Evolutionary conservation across 495 filamentous ascomycete species (phyloP), one percentile per base, ranked within the genome.

Genomic region (Hypomontagnella monticulosa): DNA sequence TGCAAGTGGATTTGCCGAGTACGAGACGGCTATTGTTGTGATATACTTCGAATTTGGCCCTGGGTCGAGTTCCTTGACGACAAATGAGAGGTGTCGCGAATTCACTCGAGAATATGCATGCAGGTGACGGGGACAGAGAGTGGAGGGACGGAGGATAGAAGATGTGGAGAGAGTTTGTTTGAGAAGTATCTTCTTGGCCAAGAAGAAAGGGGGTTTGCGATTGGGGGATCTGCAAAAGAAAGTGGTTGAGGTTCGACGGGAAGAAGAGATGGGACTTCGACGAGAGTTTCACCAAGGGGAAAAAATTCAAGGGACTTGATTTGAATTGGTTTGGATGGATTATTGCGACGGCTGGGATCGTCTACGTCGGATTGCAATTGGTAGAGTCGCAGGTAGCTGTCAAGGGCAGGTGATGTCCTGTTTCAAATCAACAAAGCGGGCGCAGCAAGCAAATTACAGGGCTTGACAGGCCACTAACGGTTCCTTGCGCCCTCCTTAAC

Each of bases 341-440:
- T 38, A 61, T 57, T 51, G 57, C 57, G 57, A 67, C 51, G 51
- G 57, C 27, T 47, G 44, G 57, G 41, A 60, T 52, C 44, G 40
- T 38, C 41, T 38, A 48, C 36, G 3, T 9, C 11, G 49, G 38
- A 62, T 42, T 40, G 5, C 12, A 48, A 55, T 41, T 54, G 18
- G 47, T 49, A 47, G 30, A 33, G n/a, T 44, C 49, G 66, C 51
- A 61, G 63, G 32, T 61, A 18, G 11, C 40, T 43, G 3, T 8
- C 40, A 11, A 43, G 38, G 51, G 57, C 65, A 68, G 65, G 37
- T 63, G 65, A 68, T 68, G 56, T 56, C 30, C 44, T 52, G 66
- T 69, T 69, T 69, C 66, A 69, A 44, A 49, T 69, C 66, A 60
- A 60, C 56, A 64, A 64, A 61, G 66, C 33, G 38, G 66, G 66